These are phyloP conservation scores for Xylariaceae sp. DNA, from an alignment of 2,329 filamentous ascomycete species.

Conservation along the genomic window DNA sequence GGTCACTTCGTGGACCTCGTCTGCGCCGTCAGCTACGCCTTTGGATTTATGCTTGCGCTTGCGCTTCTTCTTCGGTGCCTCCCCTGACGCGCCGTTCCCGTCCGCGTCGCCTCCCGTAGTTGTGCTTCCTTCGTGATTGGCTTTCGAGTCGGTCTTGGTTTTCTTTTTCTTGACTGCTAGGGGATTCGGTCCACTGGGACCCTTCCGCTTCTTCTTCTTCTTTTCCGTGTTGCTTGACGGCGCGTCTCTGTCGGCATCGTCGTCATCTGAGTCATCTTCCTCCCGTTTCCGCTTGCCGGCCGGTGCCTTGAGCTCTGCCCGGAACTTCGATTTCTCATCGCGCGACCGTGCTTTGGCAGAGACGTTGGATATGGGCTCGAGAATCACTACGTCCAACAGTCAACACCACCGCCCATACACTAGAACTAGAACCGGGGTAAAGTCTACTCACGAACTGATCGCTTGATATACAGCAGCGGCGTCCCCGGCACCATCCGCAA, in stretches of 20 bases:
- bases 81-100: constrained; percentile 4
- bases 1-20: not conserved
- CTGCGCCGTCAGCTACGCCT: constrained; percentile 1
- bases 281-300: constrained; percentile 48
- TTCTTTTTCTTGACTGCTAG: constrained; percentile 70
- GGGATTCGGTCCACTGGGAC: constrained; percentile 67
- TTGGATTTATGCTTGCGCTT: constrained; percentile 23
- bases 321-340: constrained; percentile 73
- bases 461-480: constrained; percentile 72
- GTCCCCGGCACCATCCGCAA: constrained; percentile 67
- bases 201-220: constrained; percentile 54
- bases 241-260: constrained; percentile 17
- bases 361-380: constrained; percentile 70
- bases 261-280: constrained; percentile 34
- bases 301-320: constrained; percentile 58
- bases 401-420: not conserved
- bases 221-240: constrained; percentile 24
- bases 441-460: constrained; percentile 49
- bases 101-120: not conserved
- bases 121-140: not conserved
- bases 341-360: constrained; percentile 59
- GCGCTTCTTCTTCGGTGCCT: constrained; percentile 19
- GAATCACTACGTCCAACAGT: constrained; percentile 37
- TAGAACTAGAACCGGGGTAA: no score
- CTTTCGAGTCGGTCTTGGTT: not conserved